phyloP scores from a whole-genome alignment of 1,284 basidiomycete genomes.

The Phylloporus gajari region DNA sequence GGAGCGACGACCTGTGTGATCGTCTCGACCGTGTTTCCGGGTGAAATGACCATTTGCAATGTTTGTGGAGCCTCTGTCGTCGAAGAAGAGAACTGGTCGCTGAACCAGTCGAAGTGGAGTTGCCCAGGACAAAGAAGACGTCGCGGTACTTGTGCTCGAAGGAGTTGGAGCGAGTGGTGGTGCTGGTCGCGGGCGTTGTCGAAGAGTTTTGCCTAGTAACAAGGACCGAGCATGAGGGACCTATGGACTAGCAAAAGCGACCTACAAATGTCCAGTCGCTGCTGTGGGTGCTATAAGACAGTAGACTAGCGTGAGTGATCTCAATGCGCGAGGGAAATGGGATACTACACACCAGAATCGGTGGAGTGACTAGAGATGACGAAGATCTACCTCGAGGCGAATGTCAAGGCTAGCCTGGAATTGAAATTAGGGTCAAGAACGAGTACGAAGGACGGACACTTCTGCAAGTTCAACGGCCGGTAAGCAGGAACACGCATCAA shows the following conservation, averaged over 20 bases:
- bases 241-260: too few species aligned
- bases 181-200: too few species aligned
- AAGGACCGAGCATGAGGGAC: too few species aligned
- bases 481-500: too few species aligned
- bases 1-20: constrained; percentile 24
- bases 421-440: too few species aligned
- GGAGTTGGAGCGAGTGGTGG: background rate
- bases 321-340: background rate
- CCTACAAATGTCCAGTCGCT: too few species aligned
- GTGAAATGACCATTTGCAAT: constrained; percentile 22
- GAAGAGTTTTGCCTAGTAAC: too few species aligned
- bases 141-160: constrained; percentile 19
- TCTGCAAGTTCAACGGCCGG: too few species aligned
- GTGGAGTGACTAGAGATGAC: constrained; percentile 19
- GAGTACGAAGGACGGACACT: too few species aligned
- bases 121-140: constrained; percentile 12
- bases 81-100: constrained; percentile 14
- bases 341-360: constrained; percentile 22
- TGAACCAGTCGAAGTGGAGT: constrained; percentile 21
- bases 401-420: constrained; percentile 13
- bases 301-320: background rate
- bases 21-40: constrained; percentile 9
- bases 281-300: background rate
- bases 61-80: background rate
- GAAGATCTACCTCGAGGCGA: constrained; percentile 10